phyloP scores from a whole-genome alignment of 2,329 filamentous ascomycete genomes.

The Moelleriella libera region DNA sequence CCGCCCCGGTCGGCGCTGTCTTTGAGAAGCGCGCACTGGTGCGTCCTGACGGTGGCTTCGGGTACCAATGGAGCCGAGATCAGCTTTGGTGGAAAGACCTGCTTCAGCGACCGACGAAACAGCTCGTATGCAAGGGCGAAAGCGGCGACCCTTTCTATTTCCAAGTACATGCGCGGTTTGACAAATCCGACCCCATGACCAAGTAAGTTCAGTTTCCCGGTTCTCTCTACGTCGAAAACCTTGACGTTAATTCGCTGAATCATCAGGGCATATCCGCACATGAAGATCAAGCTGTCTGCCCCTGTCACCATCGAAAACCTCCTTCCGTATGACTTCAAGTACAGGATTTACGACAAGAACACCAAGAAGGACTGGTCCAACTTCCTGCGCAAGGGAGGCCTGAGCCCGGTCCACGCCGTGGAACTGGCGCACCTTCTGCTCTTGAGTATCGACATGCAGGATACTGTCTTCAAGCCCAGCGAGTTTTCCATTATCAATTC shows the following conservation, averaged over 20 bases:
- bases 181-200: slow-evolving; percentile 70
- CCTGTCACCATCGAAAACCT: slow-evolving; percentile 91
- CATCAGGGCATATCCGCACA: slow-evolving; percentile 71
- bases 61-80: slow-evolving; percentile 88
- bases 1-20: slow-evolving; percentile 82
- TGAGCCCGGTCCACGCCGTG: slow-evolving; percentile 94
- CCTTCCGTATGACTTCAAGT: slow-evolving; percentile 96
- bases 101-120: slow-evolving; percentile 69
- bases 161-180: slow-evolving; percentile 77
- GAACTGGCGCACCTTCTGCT: slow-evolving; percentile 88
- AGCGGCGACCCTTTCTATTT: slow-evolving; percentile 89
- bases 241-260: background rate
- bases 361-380: slow-evolving; percentile 99
- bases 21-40: slow-evolving; percentile 81
- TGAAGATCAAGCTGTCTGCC: slow-evolving; percentile 82
- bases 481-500: slow-evolving; percentile 97
- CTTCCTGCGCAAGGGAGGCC: slow-evolving; percentile 87
- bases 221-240: background rate
- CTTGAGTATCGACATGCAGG: slow-evolving; percentile 91
- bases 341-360: slow-evolving; percentile 96
- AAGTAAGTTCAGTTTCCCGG: slow-evolving; percentile 31
- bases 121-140: slow-evolving; percentile 79
- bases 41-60: slow-evolving; percentile 88
- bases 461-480: slow-evolving; percentile 85
- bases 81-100: slow-evolving; percentile 87